phyloP scores from a whole-genome alignment of 805 yeast species.

The Pichia thaimueangensis region DNA sequence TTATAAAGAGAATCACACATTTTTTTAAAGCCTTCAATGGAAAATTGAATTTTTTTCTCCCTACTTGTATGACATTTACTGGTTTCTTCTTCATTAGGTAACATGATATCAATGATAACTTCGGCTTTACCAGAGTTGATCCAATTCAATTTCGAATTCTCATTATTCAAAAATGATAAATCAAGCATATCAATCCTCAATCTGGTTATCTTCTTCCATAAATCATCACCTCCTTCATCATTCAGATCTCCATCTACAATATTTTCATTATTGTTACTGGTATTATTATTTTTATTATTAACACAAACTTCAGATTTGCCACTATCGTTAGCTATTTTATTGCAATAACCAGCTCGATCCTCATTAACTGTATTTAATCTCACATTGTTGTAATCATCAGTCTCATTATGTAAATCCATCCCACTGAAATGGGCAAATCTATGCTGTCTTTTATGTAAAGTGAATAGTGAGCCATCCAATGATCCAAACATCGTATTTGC shows the following conservation, averaged over 20 bases:
- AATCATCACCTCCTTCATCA: conserved; percentile 25
- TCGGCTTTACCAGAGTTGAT: conserved; percentile 64
- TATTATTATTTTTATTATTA: not conserved
- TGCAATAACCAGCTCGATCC: not conserved
- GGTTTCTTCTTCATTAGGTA: conserved; percentile 45
- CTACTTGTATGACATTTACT: not conserved
- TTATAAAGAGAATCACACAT: conserved; percentile 7
- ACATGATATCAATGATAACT: conserved; percentile 62
- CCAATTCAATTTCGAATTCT: conserved; percentile 57
- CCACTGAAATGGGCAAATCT: conserved; percentile 40
- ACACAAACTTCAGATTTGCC: not conserved
- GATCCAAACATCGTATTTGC: conserved; percentile 70
- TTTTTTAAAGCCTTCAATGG: conserved; percentile 8
- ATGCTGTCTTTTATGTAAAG: conserved; percentile 68
- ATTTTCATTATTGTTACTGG: not conserved
- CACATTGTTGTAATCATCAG: conserved; percentile 4
- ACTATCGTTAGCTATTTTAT: not conserved
- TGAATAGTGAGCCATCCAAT: conserved; percentile 66
- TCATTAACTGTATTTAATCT: not conserved
- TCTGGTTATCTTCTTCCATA: conserved; percentile 48
- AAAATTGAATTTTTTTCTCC: conserved; percentile 7
- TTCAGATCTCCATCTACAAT: conserved; percentile 25
- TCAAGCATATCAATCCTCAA: conserved; percentile 36
- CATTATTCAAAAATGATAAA: conserved; percentile 23
- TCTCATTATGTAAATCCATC: conserved; percentile 21